These are phyloP conservation scores for Solanum chacoense DNA, from an alignment of 305 asterid genomes.

Conservation along the genomic window DNA sequence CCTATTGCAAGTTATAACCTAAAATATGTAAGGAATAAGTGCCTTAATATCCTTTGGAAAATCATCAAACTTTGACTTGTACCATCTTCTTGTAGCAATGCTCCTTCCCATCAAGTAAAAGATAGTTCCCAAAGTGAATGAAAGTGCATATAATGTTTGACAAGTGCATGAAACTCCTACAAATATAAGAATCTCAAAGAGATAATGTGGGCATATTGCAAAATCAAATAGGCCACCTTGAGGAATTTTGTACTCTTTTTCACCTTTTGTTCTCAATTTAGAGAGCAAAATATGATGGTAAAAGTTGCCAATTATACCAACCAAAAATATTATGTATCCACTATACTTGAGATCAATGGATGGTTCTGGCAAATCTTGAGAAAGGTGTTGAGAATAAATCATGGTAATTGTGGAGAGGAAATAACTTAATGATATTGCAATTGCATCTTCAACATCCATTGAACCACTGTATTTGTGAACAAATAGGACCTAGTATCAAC, in stretches of 20 bases:
- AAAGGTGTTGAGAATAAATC: slow-evolving; percentile 20
- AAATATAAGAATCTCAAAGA: slow-evolving; percentile 28
- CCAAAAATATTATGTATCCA: slow-evolving; percentile 11
- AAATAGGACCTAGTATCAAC: slow-evolving; percentile 3
- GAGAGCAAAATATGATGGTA: slow-evolving; percentile 28
- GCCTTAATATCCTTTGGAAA: slow-evolving; percentile 23
- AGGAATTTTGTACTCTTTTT: slow-evolving; percentile 26
- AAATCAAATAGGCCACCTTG: slow-evolving; percentile 19
- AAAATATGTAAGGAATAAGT: slow-evolving; percentile 25
- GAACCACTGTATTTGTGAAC: slow-evolving; percentile 25
- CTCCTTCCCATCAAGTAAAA: slow-evolving; percentile 27
- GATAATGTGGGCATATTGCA: slow-evolving; percentile 28
- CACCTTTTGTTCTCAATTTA: slow-evolving; percentile 13
- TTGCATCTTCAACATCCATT: slow-evolving; percentile 17
- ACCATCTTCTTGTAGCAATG: slow-evolving; percentile 28
- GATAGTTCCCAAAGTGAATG: slow-evolving; percentile 11
- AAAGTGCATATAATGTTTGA: slow-evolving; percentile 16
- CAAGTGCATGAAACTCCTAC: slow-evolving; percentile 26
- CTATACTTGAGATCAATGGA: slow-evolving; percentile 7
- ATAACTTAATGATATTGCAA: slow-evolving; percentile 16
- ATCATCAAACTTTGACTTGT: slow-evolving; percentile 25
- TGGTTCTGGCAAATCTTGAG: slow-evolving; percentile 16
- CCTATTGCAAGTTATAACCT: not conserved
- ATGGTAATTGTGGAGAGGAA: slow-evolving; percentile 11
- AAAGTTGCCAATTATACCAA: slow-evolving; percentile 22